Percentiles rank a stretch among this genome's conserved stretches.
Conservation (phyloP, 192 early-diverging fungal genomes). For the Pecoramyces ruminantium region DNA sequence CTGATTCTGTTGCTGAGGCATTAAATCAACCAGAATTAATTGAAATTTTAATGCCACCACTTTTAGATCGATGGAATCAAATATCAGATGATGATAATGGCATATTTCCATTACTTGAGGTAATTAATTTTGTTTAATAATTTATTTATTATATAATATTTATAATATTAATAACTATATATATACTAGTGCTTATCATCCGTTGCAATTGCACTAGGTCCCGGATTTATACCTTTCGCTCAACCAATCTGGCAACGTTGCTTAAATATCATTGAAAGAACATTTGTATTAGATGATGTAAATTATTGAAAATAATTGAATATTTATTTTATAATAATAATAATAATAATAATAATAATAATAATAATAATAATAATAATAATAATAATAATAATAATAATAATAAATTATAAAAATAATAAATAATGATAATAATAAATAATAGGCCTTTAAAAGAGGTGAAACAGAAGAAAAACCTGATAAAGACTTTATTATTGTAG, state of each 20-base stretch:
- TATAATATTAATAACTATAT: neutral
- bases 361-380: no score
- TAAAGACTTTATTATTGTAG: constrained; percentile 92
- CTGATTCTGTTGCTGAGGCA: constrained; percentile 70
- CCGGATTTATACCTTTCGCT: constrained; percentile 71
- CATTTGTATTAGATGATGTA: constrained; percentile 20
- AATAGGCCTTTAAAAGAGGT: neutral
- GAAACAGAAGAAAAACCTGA: constrained; percentile 49
- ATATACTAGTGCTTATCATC: constrained; percentile 56
- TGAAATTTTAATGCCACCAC: constrained; percentile 68
- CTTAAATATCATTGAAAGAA: constrained; percentile 69
- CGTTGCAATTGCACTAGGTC: constrained; percentile 70
- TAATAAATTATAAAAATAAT: no score
- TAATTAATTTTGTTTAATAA: constrained; percentile 8
- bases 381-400: no score
- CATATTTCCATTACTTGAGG: constrained; percentile 87
- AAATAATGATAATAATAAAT: neutral
- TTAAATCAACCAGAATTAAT: constrained; percentile 69
- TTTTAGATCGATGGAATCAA: constrained; percentile 70
- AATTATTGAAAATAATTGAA: neutral
- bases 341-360: no score
- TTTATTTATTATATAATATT: neutral
- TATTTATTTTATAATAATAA: no score
- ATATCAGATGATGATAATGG: constrained; percentile 72
- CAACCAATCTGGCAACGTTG: constrained; percentile 76